Evolutionary conservation across 2,329 filamentous ascomycete genomes (phyloP), one percentile per base, ranked within the genome.

Genomic region (Penicillium sp.): DNA sequence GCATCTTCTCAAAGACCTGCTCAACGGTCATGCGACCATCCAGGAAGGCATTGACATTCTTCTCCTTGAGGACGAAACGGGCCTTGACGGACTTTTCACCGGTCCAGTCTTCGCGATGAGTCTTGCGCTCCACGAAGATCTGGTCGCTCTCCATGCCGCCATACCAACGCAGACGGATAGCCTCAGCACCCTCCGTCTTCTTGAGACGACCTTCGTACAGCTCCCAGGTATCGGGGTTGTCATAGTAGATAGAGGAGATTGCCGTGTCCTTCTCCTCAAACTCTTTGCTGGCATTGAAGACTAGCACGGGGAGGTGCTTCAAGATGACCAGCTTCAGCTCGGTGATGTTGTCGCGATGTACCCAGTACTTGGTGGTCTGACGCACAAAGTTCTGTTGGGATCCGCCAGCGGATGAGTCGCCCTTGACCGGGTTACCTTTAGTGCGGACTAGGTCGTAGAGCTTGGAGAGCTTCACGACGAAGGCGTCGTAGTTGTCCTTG

Each of bases 311-410:
- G 63, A 99, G 83, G 81, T 99, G 95, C 83, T 99, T 98, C 54
- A 99, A 83, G 72, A 99, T 93, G 73, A 99, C 94, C 76, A 99
- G 88, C 82, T 99, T 99, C 63, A 99, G 79, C 79, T 99, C 95
- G 5, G 95, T 98, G 69, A 99, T 95, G 73, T 99, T 99, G 78
- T 98, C 95, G 2, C 91, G 91, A 73, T 99, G 95, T 48, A 99
- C 95, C 95, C 95, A 99, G 81, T 99, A 99, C 78, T 99, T 99
- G 35, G 95, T 99, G 0, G 95, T 99, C 74, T 98, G 91, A 60
- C 95, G 90, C 63, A 99, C 88, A 73, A 99, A 99, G 82, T 90
- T 98, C 73, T 93, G 94, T 78, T 99, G 95, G 64, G 85, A 87
- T 57, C 94, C 95, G 69, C 95, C 95, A 15, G 95, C 95, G 7